Percentiles rank a stretch among this genome's conserved stretches.
Conservation (phyloP, 108 stramenopile genomes). For the Aureococcus anophagefferens region DNA sequence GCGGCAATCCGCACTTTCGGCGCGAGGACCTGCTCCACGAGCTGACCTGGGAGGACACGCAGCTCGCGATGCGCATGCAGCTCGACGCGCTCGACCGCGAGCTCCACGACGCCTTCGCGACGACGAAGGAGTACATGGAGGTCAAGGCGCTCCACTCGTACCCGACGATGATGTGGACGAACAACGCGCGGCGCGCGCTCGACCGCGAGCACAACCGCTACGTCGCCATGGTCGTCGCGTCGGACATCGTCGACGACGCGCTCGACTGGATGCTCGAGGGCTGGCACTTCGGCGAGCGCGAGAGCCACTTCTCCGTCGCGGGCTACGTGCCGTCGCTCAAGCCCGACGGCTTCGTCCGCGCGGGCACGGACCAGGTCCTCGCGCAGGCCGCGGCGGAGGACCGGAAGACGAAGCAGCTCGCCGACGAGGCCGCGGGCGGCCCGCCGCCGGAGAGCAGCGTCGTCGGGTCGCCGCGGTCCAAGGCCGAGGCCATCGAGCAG, state of each 20-base stretch:
- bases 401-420: neutral
- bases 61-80: slow-evolving; percentile 24
- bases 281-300: slow-evolving; percentile 56
- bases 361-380: slow-evolving; percentile 9
- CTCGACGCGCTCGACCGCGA: slow-evolving; percentile 45
- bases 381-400: neutral
- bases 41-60: slow-evolving; percentile 26
- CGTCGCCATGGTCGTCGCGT: slow-evolving; percentile 35
- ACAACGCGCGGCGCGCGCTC: slow-evolving; percentile 37
- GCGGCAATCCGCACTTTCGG: slow-evolving; percentile 33
- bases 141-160: slow-evolving; percentile 43
- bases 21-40: slow-evolving; percentile 41
- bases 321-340: slow-evolving; percentile 29
- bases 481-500: neutral
- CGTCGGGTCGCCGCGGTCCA: slow-evolving; percentile 9
- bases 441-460: neutral
- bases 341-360: slow-evolving; percentile 17
- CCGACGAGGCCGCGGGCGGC: neutral
- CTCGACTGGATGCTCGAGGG: slow-evolving; percentile 57
- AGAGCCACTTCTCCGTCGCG: slow-evolving; percentile 10
- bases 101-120: slow-evolving; percentile 37
- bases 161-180: slow-evolving; percentile 39
- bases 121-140: slow-evolving; percentile 27
- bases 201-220: slow-evolving; percentile 36
- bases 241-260: slow-evolving; percentile 45